These are phyloP conservation scores for Fusarium sp. DNA, from an alignment of 2,329 filamentous ascomycete genomes.

Conservation along the genomic window DNA sequence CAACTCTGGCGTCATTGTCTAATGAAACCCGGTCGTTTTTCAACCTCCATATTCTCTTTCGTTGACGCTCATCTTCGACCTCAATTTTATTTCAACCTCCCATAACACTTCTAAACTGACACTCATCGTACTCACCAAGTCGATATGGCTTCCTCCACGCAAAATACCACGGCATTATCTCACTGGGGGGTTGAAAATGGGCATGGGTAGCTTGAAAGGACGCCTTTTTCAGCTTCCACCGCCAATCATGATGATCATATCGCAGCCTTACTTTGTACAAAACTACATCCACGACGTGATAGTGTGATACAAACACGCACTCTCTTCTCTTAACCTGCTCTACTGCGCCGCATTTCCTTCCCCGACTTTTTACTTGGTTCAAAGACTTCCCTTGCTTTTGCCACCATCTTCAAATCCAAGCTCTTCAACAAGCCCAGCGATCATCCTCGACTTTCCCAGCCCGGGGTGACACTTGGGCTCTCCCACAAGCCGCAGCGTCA, in stretches of 20 bases:
- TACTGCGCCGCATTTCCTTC: conserved; percentile 14
- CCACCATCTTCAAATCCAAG: conserved; percentile 13
- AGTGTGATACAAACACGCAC: conserved; percentile 17
- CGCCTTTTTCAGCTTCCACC: conserved; percentile 30
- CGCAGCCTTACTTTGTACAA: conserved; percentile 28
- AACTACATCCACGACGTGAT: conserved; percentile 20
- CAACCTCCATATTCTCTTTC: conserved; percentile 5
- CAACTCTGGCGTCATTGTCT: neutral
- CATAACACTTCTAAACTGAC: neutral
- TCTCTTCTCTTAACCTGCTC: conserved; percentile 11
- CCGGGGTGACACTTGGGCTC: conserved; percentile 27
- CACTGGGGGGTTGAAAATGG: conserved; percentile 34
- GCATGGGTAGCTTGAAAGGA: conserved; percentile 18
- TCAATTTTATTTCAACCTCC: conserved; percentile 8
- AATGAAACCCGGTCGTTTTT: conserved; percentile 9
- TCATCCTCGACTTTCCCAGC: conserved; percentile 15
- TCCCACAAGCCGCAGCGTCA: conserved; percentile 26
- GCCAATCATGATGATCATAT: conserved; percentile 25
- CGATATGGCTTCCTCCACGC: conserved; percentile 2
- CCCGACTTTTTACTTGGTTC: conserved; percentile 9
- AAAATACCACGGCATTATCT: conserved; percentile 1
- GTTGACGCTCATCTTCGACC: conserved; percentile 4
- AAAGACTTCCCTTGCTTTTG: neutral
- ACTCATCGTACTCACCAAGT: neutral
- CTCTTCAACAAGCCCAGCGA: conserved; percentile 8